Evolutionary conservation across 2,329 filamentous ascomycete species (phyloP).

Genomic region (Tolypocladium tropicale): DNA sequence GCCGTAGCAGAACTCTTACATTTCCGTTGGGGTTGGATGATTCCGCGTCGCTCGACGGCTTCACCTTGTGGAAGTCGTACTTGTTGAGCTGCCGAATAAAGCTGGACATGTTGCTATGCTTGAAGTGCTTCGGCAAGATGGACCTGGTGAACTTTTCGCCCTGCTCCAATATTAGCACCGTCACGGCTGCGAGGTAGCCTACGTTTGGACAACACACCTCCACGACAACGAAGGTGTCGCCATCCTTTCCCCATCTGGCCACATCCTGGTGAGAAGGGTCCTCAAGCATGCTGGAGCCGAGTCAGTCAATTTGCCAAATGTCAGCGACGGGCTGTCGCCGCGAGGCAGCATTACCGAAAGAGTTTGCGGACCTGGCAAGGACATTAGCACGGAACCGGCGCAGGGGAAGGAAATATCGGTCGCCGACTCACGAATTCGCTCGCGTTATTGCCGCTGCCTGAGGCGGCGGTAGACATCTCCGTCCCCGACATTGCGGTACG

Average conservation of each 20-base stretch:
- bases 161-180: constrained; percentile 34
- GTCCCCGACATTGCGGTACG: constrained; percentile 20
- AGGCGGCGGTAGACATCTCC: constrained; percentile 20
- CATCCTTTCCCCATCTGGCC: constrained; percentile 90
- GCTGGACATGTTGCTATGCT: constrained; percentile 97
- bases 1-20: constrained; percentile 14
- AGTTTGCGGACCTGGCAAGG: constrained; percentile 77
- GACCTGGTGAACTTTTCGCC: constrained; percentile 98
- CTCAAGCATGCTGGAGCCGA: constrained; percentile 62
- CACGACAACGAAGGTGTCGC: constrained; percentile 91
- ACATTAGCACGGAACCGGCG: not conserved
- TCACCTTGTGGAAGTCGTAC: constrained; percentile 97
- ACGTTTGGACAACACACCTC: constrained; percentile 53
- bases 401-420: not conserved
- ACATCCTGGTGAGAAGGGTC: constrained; percentile 87
- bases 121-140: constrained; percentile 96
- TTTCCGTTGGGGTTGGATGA: constrained; percentile 23
- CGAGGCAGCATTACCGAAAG: constrained; percentile 66
- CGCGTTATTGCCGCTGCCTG: constrained; percentile 60
- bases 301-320: constrained; percentile 7
- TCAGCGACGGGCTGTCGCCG: not conserved
- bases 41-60: constrained; percentile 34
- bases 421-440: constrained; percentile 78
- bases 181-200: not conserved
- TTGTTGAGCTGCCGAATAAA: constrained; percentile 95